Conservation (phyloP, 768 basidiomycete species). For the Cyclocybe aegerita region DNA sequence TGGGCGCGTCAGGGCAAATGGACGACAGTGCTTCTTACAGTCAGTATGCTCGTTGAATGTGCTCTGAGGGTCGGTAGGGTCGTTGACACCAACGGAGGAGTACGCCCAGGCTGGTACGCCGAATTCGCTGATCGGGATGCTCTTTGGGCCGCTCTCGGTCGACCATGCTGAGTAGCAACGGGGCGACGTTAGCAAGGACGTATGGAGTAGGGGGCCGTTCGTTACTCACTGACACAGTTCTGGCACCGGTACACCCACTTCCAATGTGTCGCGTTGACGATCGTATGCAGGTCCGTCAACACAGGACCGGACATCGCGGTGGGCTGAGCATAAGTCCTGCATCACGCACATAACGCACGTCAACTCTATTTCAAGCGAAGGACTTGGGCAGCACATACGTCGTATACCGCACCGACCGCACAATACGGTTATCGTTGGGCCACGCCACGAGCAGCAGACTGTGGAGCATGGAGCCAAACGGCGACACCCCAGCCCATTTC, state of each 20-base stretch:
- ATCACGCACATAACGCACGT: slow-evolving; percentile 1
- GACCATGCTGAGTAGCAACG: slow-evolving; percentile 31
- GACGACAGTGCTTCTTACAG: slow-evolving; percentile 34
- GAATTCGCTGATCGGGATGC: slow-evolving; percentile 30
- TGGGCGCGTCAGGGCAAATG: not conserved
- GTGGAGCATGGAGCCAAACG: slow-evolving; percentile 54
- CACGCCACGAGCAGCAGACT: slow-evolving; percentile 61
- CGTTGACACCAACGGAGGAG: slow-evolving; percentile 42
- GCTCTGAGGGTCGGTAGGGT: slow-evolving; percentile 49
- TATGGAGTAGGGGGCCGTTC: not conserved
- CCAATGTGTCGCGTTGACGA: slow-evolving; percentile 61
- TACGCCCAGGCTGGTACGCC: slow-evolving; percentile 54
- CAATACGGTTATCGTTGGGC: slow-evolving; percentile 53
- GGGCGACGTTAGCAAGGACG: not conserved
- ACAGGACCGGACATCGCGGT: slow-evolving; percentile 47
- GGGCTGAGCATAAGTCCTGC: slow-evolving; percentile 52
- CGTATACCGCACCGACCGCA: slow-evolving; percentile 51
- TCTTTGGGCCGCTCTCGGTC: slow-evolving; percentile 33
- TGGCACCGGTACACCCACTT: slow-evolving; percentile 70
- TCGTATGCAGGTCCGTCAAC: slow-evolving; percentile 51
- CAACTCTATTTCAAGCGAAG: not conserved
- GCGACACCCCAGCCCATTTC: slow-evolving; percentile 56
- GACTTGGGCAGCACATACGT: slow-evolving; percentile 39
- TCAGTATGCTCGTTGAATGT: slow-evolving; percentile 58
- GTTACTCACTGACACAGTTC: slow-evolving; percentile 57